Conservation (phyloP, 495 filamentous ascomycete genomes). For the Terfezia boudieri region DNA sequence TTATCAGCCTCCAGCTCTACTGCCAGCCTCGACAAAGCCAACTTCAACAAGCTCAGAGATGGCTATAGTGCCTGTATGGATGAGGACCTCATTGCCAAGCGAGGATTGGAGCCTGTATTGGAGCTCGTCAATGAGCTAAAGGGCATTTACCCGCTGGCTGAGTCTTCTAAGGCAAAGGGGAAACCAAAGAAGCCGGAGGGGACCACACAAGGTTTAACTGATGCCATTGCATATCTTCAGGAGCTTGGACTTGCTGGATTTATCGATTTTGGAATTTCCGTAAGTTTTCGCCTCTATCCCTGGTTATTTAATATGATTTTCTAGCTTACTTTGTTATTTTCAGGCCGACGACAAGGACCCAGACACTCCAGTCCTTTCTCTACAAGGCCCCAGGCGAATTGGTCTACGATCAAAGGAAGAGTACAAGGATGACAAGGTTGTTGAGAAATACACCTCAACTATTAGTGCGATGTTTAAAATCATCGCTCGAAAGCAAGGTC, state of each 20-base stretch:
- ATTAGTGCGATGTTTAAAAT: slow-evolving; percentile 21
- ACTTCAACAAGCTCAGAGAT: slow-evolving; percentile 41
- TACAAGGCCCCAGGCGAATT: slow-evolving; percentile 30
- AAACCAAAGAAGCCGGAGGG: slow-evolving; percentile 16
- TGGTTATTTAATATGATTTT: no score
- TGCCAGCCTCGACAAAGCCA: slow-evolving; percentile 29
- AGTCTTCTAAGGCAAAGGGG: slow-evolving; percentile 9
- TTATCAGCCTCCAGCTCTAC: slow-evolving; percentile 19
- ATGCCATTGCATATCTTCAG: slow-evolving; percentile 31
- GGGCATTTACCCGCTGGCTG: slow-evolving; percentile 26
- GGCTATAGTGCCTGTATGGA: slow-evolving; percentile 45
- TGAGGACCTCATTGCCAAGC: slow-evolving; percentile 28
- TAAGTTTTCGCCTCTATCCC: neutral
- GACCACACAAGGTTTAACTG: slow-evolving; percentile 24
- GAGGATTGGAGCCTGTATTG: slow-evolving; percentile 31
- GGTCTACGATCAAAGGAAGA: slow-evolving; percentile 43
- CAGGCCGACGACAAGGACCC: slow-evolving; percentile 42
- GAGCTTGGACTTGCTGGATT: slow-evolving; percentile 24
- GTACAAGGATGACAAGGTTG: slow-evolving; percentile 33
- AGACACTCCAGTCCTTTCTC: slow-evolving; percentile 35
- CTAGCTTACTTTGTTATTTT: neutral
- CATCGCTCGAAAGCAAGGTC: neutral
- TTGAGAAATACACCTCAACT: slow-evolving; percentile 30
- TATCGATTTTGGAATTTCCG: neutral
- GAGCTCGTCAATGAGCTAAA: slow-evolving; percentile 31